phyloP scores from a whole-genome alignment of 1,284 basidiomycete species.

The Cryptococcus sp. region DNA sequence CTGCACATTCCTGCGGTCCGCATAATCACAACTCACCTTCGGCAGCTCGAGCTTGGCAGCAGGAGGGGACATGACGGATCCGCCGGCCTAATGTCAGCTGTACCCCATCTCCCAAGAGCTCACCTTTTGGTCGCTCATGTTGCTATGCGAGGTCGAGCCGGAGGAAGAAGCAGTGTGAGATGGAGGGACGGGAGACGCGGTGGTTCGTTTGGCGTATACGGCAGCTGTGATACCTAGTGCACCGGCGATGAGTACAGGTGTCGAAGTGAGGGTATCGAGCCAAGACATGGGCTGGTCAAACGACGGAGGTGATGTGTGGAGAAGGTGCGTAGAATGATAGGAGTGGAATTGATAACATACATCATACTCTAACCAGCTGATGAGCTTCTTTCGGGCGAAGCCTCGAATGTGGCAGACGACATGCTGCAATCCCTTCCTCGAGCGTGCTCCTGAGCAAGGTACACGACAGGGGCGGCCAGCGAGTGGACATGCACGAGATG shows the following conservation, averaged over 20 bases:
- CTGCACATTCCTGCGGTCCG: background rate
- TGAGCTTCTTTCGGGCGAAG: no score
- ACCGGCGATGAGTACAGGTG: slow-evolving; percentile 29
- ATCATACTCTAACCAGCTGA: no score
- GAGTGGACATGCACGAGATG: no score
- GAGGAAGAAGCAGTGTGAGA: background rate
- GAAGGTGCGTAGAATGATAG: no score
- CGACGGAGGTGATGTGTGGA: background rate
- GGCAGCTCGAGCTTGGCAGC: slow-evolving; percentile 38
- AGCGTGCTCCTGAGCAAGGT: no score
- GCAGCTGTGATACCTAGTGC: slow-evolving; percentile 29
- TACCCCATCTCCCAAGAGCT: slow-evolving; percentile 19
- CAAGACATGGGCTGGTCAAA: slow-evolving; percentile 11
- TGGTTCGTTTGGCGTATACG: slow-evolving; percentile 12
- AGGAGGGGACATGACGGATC: slow-evolving; percentile 45
- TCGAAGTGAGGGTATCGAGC: slow-evolving; percentile 36
- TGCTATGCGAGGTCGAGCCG: slow-evolving; percentile 15
- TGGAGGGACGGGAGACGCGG: slow-evolving; percentile 5
- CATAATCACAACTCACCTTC: slow-evolving; percentile 30
- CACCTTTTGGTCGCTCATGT: slow-evolving; percentile 18
- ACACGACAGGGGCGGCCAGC: no score
- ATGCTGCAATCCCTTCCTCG: no score
- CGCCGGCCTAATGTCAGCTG: slow-evolving; percentile 17
- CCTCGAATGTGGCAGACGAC: no score
- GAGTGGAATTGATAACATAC: no score